phyloP scores from a whole-genome alignment of 768 basidiomycete genomes.

The Leccinum variicolor region DNA sequence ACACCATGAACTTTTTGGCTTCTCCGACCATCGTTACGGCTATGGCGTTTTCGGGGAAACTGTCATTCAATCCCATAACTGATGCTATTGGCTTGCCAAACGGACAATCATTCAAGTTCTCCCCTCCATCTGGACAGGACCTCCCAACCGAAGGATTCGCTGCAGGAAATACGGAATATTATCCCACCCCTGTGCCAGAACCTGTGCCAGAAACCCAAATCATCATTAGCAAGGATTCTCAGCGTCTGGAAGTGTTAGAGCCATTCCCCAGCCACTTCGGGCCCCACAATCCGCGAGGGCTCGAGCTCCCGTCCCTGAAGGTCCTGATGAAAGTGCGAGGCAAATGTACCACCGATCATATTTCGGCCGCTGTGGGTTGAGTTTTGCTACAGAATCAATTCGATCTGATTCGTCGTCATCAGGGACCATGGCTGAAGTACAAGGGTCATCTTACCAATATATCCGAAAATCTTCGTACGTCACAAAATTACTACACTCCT shows the following conservation, averaged over 20 bases:
- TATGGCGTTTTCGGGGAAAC: constrained; percentile 91
- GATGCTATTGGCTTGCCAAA: constrained; percentile 67
- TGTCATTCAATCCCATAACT: constrained; percentile 90
- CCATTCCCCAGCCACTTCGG: constrained; percentile 82
- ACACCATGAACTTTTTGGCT: constrained; percentile 97
- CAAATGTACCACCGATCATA: constrained; percentile 99
- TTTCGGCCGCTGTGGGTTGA: constrained; percentile 83
- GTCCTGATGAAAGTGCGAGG: constrained; percentile 90
- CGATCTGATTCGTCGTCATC: constrained; percentile 3
- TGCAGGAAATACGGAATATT: constrained; percentile 66
- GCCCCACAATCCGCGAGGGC: constrained; percentile 42
- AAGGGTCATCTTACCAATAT: constrained; percentile 97
- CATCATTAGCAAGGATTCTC: constrained; percentile 72
- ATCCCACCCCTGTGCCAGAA: constrained; percentile 69
- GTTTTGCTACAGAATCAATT: not conserved
- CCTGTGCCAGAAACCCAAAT: constrained; percentile 77
- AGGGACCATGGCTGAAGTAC: constrained; percentile 99
- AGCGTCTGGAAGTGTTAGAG: constrained; percentile 81
- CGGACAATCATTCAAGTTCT: constrained; percentile 81
- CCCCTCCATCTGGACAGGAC: constrained; percentile 78
- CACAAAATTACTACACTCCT: not conserved
- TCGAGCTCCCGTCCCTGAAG: constrained; percentile 79
- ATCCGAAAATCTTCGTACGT: constrained; percentile 88
- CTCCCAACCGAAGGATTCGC: constrained; percentile 84
- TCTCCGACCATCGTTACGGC: constrained; percentile 97